Percentiles rank a stretch among this genome's conserved stretches.
Evolutionary conservation across 352 stramenopile species (phyloP).

Genomic region (Globisporangium cylindrosporum): DNA sequence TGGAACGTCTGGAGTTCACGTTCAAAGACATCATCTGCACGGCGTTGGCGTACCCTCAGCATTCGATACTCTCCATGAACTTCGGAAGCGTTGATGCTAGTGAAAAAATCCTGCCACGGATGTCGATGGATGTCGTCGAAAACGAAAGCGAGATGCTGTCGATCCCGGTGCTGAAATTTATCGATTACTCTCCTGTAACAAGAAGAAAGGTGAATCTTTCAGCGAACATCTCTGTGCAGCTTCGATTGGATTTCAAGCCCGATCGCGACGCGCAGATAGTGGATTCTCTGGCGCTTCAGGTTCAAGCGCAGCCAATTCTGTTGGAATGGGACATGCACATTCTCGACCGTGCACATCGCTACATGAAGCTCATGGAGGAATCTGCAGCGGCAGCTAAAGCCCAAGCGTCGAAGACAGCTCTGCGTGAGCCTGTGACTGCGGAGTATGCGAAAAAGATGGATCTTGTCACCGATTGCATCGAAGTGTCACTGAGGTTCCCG

Average conservation of each 20-base stretch:
- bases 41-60: conserved; percentile 53
- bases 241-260: conserved; percentile 58
- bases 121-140: conserved; percentile 69
- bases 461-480: conserved; percentile 66
- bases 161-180: conserved; percentile 58
- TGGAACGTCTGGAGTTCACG: conserved; percentile 62
- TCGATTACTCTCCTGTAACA: conserved; percentile 54
- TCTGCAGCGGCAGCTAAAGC: conserved; percentile 25
- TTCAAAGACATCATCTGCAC: conserved; percentile 77
- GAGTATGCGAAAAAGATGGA: conserved; percentile 60
- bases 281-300: conserved; percentile 50
- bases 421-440: conserved; percentile 5
- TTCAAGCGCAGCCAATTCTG: conserved; percentile 72
- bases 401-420: conserved; percentile 10
- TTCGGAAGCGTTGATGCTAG: conserved; percentile 63
- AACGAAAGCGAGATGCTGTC: conserved; percentile 60
- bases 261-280: conserved; percentile 26
- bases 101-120: conserved; percentile 72
- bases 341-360: conserved; percentile 67
- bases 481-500: conserved; percentile 75
- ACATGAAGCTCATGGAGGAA: conserved; percentile 75
- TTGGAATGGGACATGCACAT: conserved; percentile 89
- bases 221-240: conserved; percentile 59
- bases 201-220: conserved; percentile 62
- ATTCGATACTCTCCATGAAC: conserved; percentile 46